phyloP scores from a whole-genome alignment of 331 rosid species.

The Prunus yedoensis region DNA sequence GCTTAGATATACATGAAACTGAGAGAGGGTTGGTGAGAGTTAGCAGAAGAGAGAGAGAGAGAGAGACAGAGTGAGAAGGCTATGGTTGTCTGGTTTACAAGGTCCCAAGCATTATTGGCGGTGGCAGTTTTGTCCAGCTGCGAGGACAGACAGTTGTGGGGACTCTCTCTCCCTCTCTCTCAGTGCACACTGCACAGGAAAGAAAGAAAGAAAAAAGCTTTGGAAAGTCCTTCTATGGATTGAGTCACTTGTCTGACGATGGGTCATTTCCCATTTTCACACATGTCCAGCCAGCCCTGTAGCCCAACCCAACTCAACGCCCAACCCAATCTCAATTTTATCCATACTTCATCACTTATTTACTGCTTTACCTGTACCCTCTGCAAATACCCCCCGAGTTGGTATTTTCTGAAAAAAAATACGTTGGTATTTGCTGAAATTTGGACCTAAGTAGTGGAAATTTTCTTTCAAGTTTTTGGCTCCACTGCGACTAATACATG shows the following conservation, averaged over 20 bases:
- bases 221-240: conserved; percentile 61
- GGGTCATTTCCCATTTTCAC: conserved; percentile 39
- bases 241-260: conserved; percentile 42
- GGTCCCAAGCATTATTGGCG: conserved; percentile 92
- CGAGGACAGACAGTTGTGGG: conserved; percentile 84
- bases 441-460: no score
- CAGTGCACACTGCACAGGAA: conserved; percentile 6
- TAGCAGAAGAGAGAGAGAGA: conserved; percentile 9
- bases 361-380: background rate
- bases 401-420: no score
- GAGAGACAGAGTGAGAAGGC: conserved; percentile 28
- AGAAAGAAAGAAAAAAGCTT: conserved; percentile 4
- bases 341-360: background rate
- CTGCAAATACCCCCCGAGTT: no score
- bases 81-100: conserved; percentile 59
- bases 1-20: conserved; percentile 28
- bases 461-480: no score
- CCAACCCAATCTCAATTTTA: background rate
- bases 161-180: conserved; percentile 26
- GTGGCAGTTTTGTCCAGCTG: conserved; percentile 88
- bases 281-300: conserved; percentile 10
- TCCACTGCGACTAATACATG: no score
- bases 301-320: conserved; percentile 9
- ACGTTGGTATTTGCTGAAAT: background rate
- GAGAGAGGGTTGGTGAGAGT: conserved; percentile 1